phyloP scores from a whole-genome alignment of 148 eudicot genomes.

The Salicornia ramosissima region DNA sequence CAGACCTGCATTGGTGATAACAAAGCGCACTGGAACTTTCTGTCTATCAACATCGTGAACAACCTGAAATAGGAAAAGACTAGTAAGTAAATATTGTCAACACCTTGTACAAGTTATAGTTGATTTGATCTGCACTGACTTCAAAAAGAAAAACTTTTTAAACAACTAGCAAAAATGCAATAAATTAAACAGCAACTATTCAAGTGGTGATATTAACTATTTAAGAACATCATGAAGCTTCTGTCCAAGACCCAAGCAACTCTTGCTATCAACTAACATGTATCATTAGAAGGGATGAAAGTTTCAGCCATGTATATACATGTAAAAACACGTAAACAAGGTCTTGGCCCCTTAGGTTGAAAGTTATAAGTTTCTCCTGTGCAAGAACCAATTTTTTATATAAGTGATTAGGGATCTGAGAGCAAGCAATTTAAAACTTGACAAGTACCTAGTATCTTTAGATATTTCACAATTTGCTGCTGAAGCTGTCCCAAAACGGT shows the following conservation, averaged over 20 bases:
- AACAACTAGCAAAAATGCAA: not conserved
- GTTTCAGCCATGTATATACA: no score
- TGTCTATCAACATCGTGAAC: conserved; percentile 91
- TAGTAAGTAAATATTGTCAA: not conserved
- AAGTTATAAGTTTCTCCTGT: no score
- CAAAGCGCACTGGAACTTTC: conserved; percentile 80
- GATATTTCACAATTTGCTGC: no score
- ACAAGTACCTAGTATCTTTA: no score
- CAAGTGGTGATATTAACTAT: not conserved
- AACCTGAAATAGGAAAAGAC: conserved; percentile 35
- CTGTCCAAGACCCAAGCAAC: not conserved
- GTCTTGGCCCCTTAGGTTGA: no score
- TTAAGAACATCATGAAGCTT: not conserved
- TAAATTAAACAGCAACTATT: conserved; percentile 2
- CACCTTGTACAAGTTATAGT: not conserved
- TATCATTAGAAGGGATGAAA: no score
- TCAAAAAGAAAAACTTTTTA: not conserved
- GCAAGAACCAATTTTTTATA: no score
- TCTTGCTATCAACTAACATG: not conserved
- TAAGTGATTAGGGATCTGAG: no score
- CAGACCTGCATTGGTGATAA: conserved; percentile 74
- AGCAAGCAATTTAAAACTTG: no score
- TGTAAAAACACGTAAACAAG: not conserved
- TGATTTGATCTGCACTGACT: conserved; percentile 3
- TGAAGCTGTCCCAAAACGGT: no score